phyloP scores from a whole-genome alignment of 306 rosid species.

The Comarum palustre region DNA sequence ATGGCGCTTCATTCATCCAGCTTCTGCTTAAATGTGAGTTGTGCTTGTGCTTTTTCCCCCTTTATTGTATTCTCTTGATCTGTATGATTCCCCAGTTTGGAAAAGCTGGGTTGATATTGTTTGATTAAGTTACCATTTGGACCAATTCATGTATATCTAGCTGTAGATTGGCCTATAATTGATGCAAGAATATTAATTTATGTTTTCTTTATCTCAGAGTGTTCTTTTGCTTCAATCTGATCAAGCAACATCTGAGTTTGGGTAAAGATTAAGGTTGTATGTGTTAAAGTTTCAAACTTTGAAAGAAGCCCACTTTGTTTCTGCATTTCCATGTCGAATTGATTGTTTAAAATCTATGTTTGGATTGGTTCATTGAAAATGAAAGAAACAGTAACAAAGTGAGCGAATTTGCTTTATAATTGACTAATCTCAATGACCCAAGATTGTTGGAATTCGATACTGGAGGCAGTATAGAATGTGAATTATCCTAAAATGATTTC shows the following conservation, averaged over 20 bases:
- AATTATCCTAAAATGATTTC: not conserved
- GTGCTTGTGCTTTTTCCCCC: not conserved
- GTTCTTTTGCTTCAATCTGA: not conserved
- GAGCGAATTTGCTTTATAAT: not conserved
- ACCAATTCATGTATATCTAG: not conserved
- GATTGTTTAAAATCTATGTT: not conserved
- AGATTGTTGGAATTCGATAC: not conserved
- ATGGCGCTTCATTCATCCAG: slow-evolving; percentile 41
- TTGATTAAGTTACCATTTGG: not conserved
- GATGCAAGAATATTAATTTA: not conserved
- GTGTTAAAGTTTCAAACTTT: not conserved
- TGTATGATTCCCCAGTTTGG: not conserved
- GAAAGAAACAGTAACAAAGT: not conserved
- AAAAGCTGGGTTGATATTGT: not conserved
- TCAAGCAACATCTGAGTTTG: not conserved
- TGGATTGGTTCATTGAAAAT: not conserved
- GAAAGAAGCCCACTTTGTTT: not conserved
- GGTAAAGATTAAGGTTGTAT: not conserved
- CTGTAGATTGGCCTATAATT: not conserved
- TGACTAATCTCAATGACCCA: not conserved
- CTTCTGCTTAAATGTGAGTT: slow-evolving; percentile 34
- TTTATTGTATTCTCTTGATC: not conserved
- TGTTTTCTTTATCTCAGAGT: not conserved
- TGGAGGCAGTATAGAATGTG: not conserved
- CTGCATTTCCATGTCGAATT: not conserved